Base-by-base conservation (phyloP, 352 stramenopile species). In the Phytopythium boreale region DNA sequence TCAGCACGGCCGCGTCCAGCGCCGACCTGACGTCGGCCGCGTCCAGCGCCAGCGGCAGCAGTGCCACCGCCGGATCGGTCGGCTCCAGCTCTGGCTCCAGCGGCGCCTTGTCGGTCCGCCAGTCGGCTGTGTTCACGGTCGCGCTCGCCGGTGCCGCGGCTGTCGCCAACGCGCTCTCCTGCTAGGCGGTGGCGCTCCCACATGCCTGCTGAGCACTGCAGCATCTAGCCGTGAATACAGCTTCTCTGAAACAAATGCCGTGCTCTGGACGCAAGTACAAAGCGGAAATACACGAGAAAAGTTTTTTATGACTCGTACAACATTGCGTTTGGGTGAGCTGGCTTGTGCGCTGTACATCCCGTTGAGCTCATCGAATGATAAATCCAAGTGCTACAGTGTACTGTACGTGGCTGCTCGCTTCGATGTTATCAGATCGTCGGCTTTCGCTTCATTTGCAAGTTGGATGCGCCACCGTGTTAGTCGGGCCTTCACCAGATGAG, bases 1-100 rank as follows among this genome's bases (percentile, higher is more conserved):
- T 89, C 29, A 89, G 81, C 26, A 61, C 78, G 2, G 75, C 73
- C 12, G 82, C 81, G 5, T 65, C 70, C 55, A 55, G 56, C 24
- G 63, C 72, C 31, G 62, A 77, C 22, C 50, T 71, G 19, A 59
- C 59, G 17, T 34, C 66, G 5, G 65, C 69, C 6, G 75, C 53
- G 22, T 60, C 47, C 27, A 72, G 64, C 14, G 76, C 46, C 36
- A 69, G 59, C 27, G 70, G 59, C 50, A 60, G 56, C 27, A 70
- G 57, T 4, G 39, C 65, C 17, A 53, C 61, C 36, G 59, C 65
- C 51, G 72, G 71, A 34, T 61, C 56, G 37, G 31, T 36, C 47
- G 27, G 27, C 29, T 57, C 51, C 51, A 57, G n/a, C 56, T 51
- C 39, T 37, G 68, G 66, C 51, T 76, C 71, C 27, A 79, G 57